Percentiles rank a stretch among this genome's conserved stretches.
These are phyloP conservation scores for Globisporangium megalacanthum DNA, from an alignment of 352 stramenopile genomes.

Conservation along the genomic window DNA sequence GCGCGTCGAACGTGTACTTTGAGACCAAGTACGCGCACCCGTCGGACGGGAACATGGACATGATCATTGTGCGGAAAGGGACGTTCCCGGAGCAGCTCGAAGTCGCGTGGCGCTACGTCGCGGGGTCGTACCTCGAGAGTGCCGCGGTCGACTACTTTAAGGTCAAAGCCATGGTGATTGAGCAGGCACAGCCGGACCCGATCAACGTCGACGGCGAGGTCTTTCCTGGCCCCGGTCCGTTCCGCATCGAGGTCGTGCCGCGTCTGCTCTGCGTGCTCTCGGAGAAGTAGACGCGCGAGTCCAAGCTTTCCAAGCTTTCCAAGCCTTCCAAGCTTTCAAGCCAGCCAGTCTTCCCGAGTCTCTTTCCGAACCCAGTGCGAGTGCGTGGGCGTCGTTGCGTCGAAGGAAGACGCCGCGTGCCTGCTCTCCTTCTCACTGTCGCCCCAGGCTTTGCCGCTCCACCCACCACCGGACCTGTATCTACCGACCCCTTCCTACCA, in stretches of 20 bases:
- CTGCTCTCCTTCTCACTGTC: not conserved
- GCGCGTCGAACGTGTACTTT: constrained; percentile 76
- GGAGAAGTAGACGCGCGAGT: constrained; percentile 46
- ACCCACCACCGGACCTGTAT: no score
- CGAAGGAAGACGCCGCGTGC: constrained; percentile 6
- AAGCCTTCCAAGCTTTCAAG: no score
- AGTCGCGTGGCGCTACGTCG: constrained; percentile 47
- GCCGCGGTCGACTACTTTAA: constrained; percentile 67
- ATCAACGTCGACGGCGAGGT: constrained; percentile 80
- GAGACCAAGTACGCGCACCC: constrained; percentile 76
- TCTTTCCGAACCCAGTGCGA: not conserved
- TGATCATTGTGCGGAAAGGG: constrained; percentile 69
- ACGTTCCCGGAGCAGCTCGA: constrained; percentile 34
- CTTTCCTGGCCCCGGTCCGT: constrained; percentile 48
- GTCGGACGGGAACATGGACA: constrained; percentile 73
- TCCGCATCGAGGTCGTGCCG: constrained; percentile 72
- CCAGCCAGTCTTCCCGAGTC: not conserved
- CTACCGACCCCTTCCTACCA: no score
- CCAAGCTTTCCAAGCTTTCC: not conserved
- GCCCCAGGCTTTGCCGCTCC: not conserved
- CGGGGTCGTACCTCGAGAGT: constrained; percentile 50
- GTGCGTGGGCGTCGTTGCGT: not conserved
- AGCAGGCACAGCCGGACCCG: constrained; percentile 46
- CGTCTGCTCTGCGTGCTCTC: constrained; percentile 66
- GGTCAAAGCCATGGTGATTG: constrained; percentile 73